Percentiles rank a stretch among this genome's conserved stretches.
These are phyloP conservation scores for Calonectria montana DNA, from an alignment of 2,329 filamentous ascomycete genomes.

Conservation along the genomic window DNA sequence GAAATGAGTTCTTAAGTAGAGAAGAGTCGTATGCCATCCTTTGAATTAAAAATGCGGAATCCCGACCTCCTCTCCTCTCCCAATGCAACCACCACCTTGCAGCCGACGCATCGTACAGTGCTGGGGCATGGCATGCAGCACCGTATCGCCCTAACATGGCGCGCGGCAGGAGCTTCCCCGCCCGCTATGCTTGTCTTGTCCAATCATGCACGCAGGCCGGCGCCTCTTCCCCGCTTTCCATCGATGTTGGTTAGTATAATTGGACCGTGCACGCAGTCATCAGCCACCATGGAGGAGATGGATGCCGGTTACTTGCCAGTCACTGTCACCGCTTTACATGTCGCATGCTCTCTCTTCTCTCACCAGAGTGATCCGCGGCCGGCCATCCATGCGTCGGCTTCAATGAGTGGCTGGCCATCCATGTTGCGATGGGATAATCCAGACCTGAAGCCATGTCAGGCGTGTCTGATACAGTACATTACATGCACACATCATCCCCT, in stretches of 20 bases:
- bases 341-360: conserved; percentile 23
- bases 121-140: conserved; percentile 1
- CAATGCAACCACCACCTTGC: neutral
- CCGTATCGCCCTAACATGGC: conserved; percentile 26
- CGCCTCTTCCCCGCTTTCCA: conserved; percentile 37
- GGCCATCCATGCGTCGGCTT: conserved; percentile 21
- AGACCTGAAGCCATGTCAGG: neutral
- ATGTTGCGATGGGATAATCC: conserved; percentile 2
- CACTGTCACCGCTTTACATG: conserved; percentile 39
- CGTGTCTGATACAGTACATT: conserved; percentile 19
- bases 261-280: conserved; percentile 33
- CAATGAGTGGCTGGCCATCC: conserved; percentile 10
- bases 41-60: neutral
- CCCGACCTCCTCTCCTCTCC: neutral
- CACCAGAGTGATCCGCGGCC: conserved; percentile 23
- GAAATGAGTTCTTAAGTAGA: neutral
- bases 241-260: conserved; percentile 18
- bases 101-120: neutral
- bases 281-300: conserved; percentile 24
- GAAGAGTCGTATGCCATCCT: no score
- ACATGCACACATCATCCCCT: neutral
- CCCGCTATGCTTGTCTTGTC: conserved; percentile 28
- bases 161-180: conserved; percentile 32
- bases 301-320: conserved; percentile 28
- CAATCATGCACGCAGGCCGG: conserved; percentile 24